Conservation (phyloP, 371 early-diverging fungal genomes). For the Actinomortierella ambigua region DNA sequence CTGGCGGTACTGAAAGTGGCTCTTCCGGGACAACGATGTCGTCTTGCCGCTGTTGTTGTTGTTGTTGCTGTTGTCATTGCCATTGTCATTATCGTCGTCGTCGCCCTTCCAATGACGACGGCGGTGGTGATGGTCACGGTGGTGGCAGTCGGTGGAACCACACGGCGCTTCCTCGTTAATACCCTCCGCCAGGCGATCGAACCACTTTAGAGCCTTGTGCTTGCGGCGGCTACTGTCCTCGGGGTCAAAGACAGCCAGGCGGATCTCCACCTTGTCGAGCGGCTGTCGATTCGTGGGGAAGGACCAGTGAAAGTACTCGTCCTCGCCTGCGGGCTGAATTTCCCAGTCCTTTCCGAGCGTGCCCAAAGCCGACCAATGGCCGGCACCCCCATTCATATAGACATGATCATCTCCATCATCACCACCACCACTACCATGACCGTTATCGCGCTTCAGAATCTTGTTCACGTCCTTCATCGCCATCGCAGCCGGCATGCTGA, state of each 20-base stretch:
- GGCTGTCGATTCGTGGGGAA: slow-evolving; percentile 19
- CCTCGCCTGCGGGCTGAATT: slow-evolving; percentile 15
- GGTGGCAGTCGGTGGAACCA: no score
- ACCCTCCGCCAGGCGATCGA: slow-evolving; percentile 5
- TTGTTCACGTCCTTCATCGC: slow-evolving; percentile 16
- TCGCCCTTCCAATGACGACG: background rate
- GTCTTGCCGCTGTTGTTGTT: no score
- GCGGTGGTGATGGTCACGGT: no score
- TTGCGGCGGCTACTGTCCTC: slow-evolving; percentile 21
- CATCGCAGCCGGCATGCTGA: slow-evolving; percentile 21
- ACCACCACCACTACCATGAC: background rate
- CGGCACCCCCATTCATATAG: no score
- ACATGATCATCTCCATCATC: no score
- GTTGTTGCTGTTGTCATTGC: no score
- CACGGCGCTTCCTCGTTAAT: background rate
- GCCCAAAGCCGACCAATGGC: slow-evolving; percentile 15
- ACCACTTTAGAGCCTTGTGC: slow-evolving; percentile 13
- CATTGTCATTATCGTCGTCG: background rate
- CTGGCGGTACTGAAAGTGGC: slow-evolving; percentile 3
- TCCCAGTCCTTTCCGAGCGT: slow-evolving; percentile 31
- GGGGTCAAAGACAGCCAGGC: slow-evolving; percentile 33
- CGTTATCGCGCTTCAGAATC: slow-evolving; percentile 22
- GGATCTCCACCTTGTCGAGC: slow-evolving; percentile 22
- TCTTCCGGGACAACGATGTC: background rate
- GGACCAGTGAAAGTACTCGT: slow-evolving; percentile 40